Base-by-base conservation (phyloP, 1,139 yeast species). In the Torulaspora pretoriensis region DNA sequence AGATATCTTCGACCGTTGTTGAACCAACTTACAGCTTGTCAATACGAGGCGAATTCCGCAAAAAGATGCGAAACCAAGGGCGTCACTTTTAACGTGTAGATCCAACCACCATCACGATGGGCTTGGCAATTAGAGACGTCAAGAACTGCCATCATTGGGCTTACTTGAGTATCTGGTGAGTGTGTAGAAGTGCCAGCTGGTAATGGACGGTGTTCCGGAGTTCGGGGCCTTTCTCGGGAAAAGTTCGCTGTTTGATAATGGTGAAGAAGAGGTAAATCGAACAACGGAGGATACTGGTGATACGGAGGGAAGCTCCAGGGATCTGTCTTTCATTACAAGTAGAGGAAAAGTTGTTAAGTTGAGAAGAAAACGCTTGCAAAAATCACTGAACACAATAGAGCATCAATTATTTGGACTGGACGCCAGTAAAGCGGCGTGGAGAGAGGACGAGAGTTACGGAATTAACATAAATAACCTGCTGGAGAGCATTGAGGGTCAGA, bases 391-490 rank as follows among this genome's bases (percentile, higher is more conserved):
- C 13, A 17, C 31, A 2, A 32, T 24, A 3, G 34, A 40, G 24
- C 16, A 32, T 32, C 37, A 17, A 22, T 5, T 32, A 22, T 27
- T 32, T 13, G 32, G 37, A 28, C 24, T 30, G n/a, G 37, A 32
- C 24, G 26, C 32, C 10, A 31, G 19, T 8, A 19, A 26, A 13
- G 40, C 38, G 4, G 14, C 39, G 10, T 62, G 67, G 65, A 50
- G 44, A 26, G 46, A 49, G 16, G 67, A 63, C 34, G 62, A 57
- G 28, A 43, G 59, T 4, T 68, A 68, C 42, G 73, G 73, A 1
- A 60, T 69, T 40, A 60, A 65, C 40, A 60, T 70, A 14, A 64
- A 67, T 45, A 56, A 56, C n/a, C 49, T 70, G 5, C 53, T 65
- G 33, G 67, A 64, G 6, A 56, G 52, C 26, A 56, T 69, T 22